Evolutionary conservation across 352 stramenopile genomes (phyloP).

Genomic region (Globisporangium recalcitrans): DNA sequence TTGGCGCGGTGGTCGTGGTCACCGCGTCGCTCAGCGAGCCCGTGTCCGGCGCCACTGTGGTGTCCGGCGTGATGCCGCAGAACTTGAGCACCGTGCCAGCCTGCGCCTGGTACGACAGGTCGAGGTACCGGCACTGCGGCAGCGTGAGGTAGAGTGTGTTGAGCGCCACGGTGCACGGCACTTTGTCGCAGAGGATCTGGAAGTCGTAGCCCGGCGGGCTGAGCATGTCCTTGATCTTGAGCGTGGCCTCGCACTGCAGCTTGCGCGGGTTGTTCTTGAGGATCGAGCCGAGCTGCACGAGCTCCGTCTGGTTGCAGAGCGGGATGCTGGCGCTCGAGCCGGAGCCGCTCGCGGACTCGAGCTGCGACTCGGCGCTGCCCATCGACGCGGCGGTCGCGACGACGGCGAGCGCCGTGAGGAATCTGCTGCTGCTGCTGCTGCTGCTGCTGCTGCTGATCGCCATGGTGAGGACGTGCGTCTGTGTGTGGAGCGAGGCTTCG

Average conservation of each 20-base stretch:
- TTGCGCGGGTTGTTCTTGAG: conserved; percentile 52
- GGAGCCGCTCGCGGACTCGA: conserved; percentile 23
- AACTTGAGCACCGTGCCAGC: conserved; percentile 36
- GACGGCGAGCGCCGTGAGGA: conserved; percentile 18
- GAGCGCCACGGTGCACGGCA: conserved; percentile 47
- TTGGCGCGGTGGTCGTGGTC: conserved; percentile 9
- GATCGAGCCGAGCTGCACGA: conserved; percentile 29
- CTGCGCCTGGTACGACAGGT: conserved; percentile 43
- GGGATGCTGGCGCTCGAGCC: conserved; percentile 31
- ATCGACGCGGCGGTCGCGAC: conserved; percentile 12
- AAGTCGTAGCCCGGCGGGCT: conserved; percentile 24
- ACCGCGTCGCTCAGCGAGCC: conserved; percentile 10
- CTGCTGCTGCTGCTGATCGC: conserved; percentile 10
- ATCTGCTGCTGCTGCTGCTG: conserved; percentile 8
- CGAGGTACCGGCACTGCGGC: conserved; percentile 53
- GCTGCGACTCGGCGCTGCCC: conserved; percentile 10
- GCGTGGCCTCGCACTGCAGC: conserved; percentile 37
- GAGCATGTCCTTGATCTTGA: conserved; percentile 50
- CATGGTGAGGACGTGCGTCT: conserved; percentile 1
- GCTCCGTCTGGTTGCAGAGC: conserved; percentile 37
- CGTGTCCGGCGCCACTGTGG: conserved; percentile 11
- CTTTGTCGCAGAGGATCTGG: conserved; percentile 35
- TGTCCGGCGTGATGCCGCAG: conserved; percentile 44
- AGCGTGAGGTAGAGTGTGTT: conserved; percentile 52
- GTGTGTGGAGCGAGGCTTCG: not conserved